Conservation (phyloP, 495 filamentous ascomycete species). For the Trichoderma gamsii region DNA sequence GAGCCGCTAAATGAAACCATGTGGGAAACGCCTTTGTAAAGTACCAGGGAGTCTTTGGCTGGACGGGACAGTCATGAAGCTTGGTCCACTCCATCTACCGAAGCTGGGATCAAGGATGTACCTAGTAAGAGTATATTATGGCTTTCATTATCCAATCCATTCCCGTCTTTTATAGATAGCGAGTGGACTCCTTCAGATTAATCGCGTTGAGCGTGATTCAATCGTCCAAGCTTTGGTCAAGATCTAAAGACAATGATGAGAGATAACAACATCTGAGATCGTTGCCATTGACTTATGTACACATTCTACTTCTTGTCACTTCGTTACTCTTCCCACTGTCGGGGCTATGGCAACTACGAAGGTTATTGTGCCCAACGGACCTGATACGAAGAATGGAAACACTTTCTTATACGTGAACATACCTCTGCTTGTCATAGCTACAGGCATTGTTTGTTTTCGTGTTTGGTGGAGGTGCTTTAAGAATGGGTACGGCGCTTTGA, state of each 20-base stretch:
- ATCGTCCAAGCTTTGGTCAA: neutral
- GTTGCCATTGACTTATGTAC: neutral
- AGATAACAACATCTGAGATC: neutral
- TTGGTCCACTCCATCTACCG: neutral
- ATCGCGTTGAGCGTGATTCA: neutral
- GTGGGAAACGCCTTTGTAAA: neutral
- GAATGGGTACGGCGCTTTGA: neutral
- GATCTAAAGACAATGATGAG: neutral
- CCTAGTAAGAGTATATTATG: neutral
- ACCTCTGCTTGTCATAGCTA: neutral
- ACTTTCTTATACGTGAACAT: slow-evolving; percentile 1
- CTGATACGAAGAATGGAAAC: neutral
- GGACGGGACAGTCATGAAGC: neutral
- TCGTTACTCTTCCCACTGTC: neutral
- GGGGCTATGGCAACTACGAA: neutral
- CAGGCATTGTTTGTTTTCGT: neutral
- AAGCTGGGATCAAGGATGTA: neutral
- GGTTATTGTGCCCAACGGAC: neutral
- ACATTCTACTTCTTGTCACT: neutral
- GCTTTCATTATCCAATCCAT: neutral
- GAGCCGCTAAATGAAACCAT: no score
- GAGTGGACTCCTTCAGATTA: neutral
- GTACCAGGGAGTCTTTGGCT: neutral
- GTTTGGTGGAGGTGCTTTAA: neutral
- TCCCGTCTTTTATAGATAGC: neutral